A percentile compares a stretch with the other conserved stretches of the same genome.
phyloP scores from a whole-genome alignment of 2,329 filamentous ascomycete species.

The Aureobasidium sp. region DNA sequence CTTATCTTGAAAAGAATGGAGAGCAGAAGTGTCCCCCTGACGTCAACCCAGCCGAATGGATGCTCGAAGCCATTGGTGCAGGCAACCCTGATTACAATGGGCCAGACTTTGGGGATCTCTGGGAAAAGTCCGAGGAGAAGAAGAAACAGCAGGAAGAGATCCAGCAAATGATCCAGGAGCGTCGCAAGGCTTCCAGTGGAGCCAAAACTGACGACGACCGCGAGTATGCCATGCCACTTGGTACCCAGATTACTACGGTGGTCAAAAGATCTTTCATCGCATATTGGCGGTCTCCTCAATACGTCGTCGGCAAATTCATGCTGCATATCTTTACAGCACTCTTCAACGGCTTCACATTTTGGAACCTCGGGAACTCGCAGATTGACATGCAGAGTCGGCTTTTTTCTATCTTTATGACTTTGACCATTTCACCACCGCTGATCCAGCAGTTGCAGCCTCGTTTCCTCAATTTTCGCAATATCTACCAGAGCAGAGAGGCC shows the following conservation, averaged over 20 bases:
- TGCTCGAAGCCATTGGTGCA: slow-evolving; percentile 77
- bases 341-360: slow-evolving; percentile 73
- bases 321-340: slow-evolving; percentile 79
- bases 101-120: slow-evolving; percentile 73
- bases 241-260: slow-evolving; percentile 71
- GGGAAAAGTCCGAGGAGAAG: slow-evolving; percentile 65
- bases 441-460: slow-evolving; percentile 71
- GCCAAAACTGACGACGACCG: slow-evolving; percentile 47
- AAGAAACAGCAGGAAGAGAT: slow-evolving; percentile 60
- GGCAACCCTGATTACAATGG: slow-evolving; percentile 63
- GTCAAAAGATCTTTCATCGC: slow-evolving; percentile 63
- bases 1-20: slow-evolving; percentile 48
- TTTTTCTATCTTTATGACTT: slow-evolving; percentile 68
- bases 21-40: slow-evolving; percentile 47
- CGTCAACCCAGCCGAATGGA: slow-evolving; percentile 61
- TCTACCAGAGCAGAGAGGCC: slow-evolving; percentile 65
- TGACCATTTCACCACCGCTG: slow-evolving; percentile 65
- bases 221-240: slow-evolving; percentile 74
- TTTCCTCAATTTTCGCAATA: slow-evolving; percentile 55
- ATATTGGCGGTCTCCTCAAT: slow-evolving; percentile 82
- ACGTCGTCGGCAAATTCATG: slow-evolving; percentile 70
- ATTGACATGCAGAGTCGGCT: slow-evolving; percentile 42
- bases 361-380: slow-evolving; percentile 24
- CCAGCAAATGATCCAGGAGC: slow-evolving; percentile 53
- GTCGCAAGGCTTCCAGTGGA: slow-evolving; percentile 41